Base-by-base conservation (phyloP, 176 grass and related monocot species). In the Musa itinerans region DNA sequence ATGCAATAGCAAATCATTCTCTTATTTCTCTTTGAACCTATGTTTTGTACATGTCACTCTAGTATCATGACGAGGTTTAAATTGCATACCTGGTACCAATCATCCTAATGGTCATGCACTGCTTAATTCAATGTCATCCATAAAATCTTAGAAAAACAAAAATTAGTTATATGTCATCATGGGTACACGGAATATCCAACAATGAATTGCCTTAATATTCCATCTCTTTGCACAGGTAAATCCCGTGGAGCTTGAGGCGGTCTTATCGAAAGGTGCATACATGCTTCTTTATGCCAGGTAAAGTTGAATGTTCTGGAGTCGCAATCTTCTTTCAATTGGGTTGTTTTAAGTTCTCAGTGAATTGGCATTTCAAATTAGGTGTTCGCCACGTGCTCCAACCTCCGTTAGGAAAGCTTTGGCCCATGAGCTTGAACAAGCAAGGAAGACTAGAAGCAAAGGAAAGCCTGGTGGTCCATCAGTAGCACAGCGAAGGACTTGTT, bases 261-360 rank as follows among this genome's bases (percentile, higher is more conserved):
- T 98, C 72, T 43, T 89, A 54, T 87, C 84, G 34, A 85, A 87
- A 68, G 74, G 86, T 82, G 90, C 94, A 76, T 98, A 98, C 78
- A 86, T 98, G 88, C 88, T 98, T 73, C 82, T 98, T 62, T 98
- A 91, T 87, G 83, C 94, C 51, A 91, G 94, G 94, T 93, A 86
- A 75, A 80, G 71, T 24, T 16, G 51, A 19, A 65, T 54, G 48
- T 11, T 15, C 19, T 51, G 48, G 1, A 11, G 12, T 11, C 15
- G 2, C 3, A 11, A 53, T 20, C 22, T 53, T 22, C 1, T 65
- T 80, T 63, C 15, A 10, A 11, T 52, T 63, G 51, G 2, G 4
- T 72, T 11, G 1, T 62, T 8, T 27, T 53, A 21, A 2, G 27
- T 6, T 24, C 10, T 14, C 8, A 73, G 5, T 34, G 19, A 48